Base-by-base conservation (phyloP, 2,329 filamentous ascomycete species). In the Dactylellina leptospora region DNA sequence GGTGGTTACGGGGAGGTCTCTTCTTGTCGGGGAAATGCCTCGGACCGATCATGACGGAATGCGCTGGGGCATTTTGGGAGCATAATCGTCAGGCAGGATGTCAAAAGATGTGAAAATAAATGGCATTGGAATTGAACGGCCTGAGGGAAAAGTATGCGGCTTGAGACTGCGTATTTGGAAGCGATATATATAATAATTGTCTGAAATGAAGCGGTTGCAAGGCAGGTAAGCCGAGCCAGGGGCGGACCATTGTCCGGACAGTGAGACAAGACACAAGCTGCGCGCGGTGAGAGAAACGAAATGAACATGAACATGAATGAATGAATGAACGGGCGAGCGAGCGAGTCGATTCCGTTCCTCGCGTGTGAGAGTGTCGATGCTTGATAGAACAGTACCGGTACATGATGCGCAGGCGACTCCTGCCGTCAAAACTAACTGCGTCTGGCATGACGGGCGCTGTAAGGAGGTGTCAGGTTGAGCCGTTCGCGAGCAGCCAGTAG, bases 391-490 rank as follows among this genome's bases (percentile, higher is more conserved):
- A n/a, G n/a, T n/a, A n/a, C n/a, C 18, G 28, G 18, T 47, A n/a
- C 25, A 28, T 40, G 25, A 16, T 28, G 30, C 28, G 27, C 38
- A 40, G 22, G 22, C 40, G 36, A 56, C 44, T 51, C 30, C 58
- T 51, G 45, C 45, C 23, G n/a, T 30, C 38, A 23, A 16, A 42
- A 47, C 44, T 30, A 20, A 28, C 30, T 59, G 25, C 53, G 58
- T 44, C 25, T 63, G 59, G 59, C 50, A 63, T 63, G 48, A 55
- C 36, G 50, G 36, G 22, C 55, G 27, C 33, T 61, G 56, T 48
- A 71, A 61, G 64, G 64, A 71, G 64, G 64, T 71, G 23, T 62
- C 64, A 71, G 20, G 50, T 58, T 71, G 56, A 71, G 64, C 64
- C 64, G 64, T 71, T 62, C 60, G 30, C 6, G n/a, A 27, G 30